These are phyloP conservation scores for Fusarium redolens DNA, from an alignment of 2,329 filamentous ascomycete species.

Conservation along the genomic window DNA sequence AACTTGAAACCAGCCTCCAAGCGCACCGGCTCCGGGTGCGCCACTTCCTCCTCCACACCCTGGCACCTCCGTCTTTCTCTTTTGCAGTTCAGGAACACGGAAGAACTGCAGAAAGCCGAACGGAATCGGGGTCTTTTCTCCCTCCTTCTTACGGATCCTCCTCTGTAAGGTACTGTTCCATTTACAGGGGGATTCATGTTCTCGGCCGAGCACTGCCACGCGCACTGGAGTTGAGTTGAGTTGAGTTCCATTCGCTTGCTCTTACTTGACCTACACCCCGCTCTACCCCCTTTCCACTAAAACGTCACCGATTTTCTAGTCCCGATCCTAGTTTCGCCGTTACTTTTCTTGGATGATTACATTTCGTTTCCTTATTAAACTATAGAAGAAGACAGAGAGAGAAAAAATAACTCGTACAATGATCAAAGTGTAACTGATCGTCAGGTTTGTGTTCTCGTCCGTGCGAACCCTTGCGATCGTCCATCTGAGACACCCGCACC, in stretches of 20 bases:
- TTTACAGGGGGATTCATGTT: slow-evolving; percentile 15
- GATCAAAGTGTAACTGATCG: slow-evolving; percentile 1
- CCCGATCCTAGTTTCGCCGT: slow-evolving; percentile 24
- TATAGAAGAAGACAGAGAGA: neutral
- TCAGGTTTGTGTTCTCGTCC: slow-evolving; percentile 18
- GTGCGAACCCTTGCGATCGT: slow-evolving; percentile 8
- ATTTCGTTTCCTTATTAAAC: slow-evolving; percentile 21
- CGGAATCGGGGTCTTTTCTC: slow-evolving; percentile 7
- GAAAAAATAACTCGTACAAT: neutral
- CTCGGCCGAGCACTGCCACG: slow-evolving; percentile 44
- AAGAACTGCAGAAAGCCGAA: neutral
- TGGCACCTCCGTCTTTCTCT: slow-evolving; percentile 10
- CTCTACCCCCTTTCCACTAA: slow-evolving; percentile 17
- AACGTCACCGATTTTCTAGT: slow-evolving; percentile 33
- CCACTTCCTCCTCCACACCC: slow-evolving; percentile 18
- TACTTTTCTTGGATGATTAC: slow-evolving; percentile 10
- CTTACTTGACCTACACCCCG: neutral
- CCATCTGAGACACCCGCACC: slow-evolving; percentile 6
- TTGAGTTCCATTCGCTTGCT: neutral
- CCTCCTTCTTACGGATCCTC: neutral
- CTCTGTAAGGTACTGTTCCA: neutral
- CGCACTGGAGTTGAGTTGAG: neutral
- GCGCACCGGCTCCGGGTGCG: slow-evolving; percentile 20
- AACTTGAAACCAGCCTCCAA: slow-evolving; percentile 37
- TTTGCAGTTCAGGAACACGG: too few relatives aligned